Evolutionary conservation across 2,329 filamentous ascomycete genomes (phyloP), one percentile per base, ranked within the genome.

Genomic region (Hypoxylon sp.): DNA sequence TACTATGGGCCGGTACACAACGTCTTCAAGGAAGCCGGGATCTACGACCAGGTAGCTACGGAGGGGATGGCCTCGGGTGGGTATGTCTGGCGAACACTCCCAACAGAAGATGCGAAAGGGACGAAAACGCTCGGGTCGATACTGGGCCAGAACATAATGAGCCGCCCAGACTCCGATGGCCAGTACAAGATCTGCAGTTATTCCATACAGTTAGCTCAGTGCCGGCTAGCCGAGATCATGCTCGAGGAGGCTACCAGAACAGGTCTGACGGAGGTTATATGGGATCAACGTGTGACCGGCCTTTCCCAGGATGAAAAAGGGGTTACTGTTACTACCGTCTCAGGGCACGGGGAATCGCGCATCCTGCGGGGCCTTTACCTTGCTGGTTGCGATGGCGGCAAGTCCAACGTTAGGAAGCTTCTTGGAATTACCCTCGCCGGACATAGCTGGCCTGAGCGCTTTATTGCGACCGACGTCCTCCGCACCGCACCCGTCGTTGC

Each of bases 31-130:
- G 61, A 63, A 16, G 48, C 54, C 25, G 61, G 61, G 25, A 55
- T 63, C 12, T 63, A 63, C n/a, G 53, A 63, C 16, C 61, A 63
- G 23, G 54, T 63, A 23, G 23, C 61, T 1, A 48, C 9, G 5
- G 61, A 63, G 25, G 61, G 61, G n/a, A 63, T 63, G 61, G 47
- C 61, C 7, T 63, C 61, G 2, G 61, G 61, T 2, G 61, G 61
- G 3, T 63, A 63, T 23, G 61, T 39, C 3, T 63, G 61, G 61
- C 47, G 61, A 7, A 63, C 55, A 7, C 47, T 63, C 11, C 53
- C 61, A 5, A 63, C 47, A 14, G 61, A 63, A 6, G 61, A 63
- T 9, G 16, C 29, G 16, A 58, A 53, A 16, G 61, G 61, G 14
- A 41, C 47, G 7, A 63, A 63, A 41, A 43, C 48, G 11, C 32